These are phyloP conservation scores for Climacium dendroides DNA, from an alignment of 225 moss, liverwort and hornwort species.

Conservation along the genomic window DNA sequence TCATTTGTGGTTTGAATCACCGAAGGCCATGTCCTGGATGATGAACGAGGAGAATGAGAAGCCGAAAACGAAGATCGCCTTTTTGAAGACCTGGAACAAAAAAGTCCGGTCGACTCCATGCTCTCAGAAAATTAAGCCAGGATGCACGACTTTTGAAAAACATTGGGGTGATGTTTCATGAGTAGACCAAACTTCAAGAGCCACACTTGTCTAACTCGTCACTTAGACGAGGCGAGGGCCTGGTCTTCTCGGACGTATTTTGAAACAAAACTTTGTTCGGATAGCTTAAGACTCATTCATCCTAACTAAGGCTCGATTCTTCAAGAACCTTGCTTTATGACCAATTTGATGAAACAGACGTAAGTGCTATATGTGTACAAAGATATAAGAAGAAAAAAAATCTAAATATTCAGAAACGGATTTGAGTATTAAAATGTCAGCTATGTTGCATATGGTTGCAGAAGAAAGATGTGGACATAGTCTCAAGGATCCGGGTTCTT, in stretches of 20 bases:
- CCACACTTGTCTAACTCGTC: background rate
- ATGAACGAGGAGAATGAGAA: background rate
- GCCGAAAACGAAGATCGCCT: no score
- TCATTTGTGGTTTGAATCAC: background rate
- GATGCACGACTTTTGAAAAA: background rate
- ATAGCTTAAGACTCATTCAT: background rate
- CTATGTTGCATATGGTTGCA: background rate
- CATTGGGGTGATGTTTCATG: background rate
- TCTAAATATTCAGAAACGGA: background rate
- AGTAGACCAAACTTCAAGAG: background rate
- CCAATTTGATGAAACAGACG: background rate
- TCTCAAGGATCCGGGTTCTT: conserved; percentile 49
- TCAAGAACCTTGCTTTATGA: no score
- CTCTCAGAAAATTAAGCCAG: background rate
- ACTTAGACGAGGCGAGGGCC: background rate
- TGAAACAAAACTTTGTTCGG: background rate
- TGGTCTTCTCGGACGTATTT: background rate
- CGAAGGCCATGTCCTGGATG: background rate
- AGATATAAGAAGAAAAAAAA: background rate
- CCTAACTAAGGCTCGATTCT: background rate
- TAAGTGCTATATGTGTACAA: background rate
- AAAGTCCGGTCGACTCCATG: background rate
- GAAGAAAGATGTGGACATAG: conserved; percentile 17
- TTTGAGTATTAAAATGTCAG: background rate
- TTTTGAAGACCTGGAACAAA: background rate